Evolutionary conservation across 805 yeast genomes (phyloP).

Genomic region (Teunomyces tritomae): DNA sequence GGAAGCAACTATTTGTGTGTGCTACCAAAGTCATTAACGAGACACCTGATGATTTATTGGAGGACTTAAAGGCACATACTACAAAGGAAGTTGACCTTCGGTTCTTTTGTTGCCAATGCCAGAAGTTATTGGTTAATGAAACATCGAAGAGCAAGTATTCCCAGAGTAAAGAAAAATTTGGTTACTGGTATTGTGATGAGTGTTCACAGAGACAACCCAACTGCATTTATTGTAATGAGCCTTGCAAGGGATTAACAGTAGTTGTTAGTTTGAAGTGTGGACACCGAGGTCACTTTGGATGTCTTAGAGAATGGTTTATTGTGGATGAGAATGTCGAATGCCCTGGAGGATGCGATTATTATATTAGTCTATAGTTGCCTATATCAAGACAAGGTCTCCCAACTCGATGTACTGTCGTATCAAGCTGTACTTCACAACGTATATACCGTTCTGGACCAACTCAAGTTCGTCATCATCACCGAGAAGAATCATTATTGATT

Average conservation of each 20-base stretch:
- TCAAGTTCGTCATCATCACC: conserved; percentile 33
- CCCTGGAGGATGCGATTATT: conserved; percentile 69
- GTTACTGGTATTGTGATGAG: conserved; percentile 82
- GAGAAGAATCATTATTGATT: conserved; percentile 24
- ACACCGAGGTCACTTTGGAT: conserved; percentile 80
- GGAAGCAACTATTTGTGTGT: conserved; percentile 50
- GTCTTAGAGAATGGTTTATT: conserved; percentile 75
- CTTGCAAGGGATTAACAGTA: conserved; percentile 69
- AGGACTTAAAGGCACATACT: conserved; percentile 29
- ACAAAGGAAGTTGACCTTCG: conserved; percentile 35
- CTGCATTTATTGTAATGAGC: conserved; percentile 78
- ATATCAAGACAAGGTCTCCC: conserved; percentile 40
- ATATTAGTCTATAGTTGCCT: conserved; percentile 2
- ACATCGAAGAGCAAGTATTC: conserved; percentile 32
- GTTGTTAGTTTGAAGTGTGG: conserved; percentile 68
- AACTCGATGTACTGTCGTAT: conserved; percentile 30
- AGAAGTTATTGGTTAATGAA: conserved; percentile 59
- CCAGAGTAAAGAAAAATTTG: conserved; percentile 39
- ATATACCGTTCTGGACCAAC: conserved; percentile 62
- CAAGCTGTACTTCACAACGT: conserved; percentile 64
- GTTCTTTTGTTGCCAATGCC: conserved; percentile 62
- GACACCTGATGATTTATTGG: conserved; percentile 29
- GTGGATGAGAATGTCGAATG: conserved; percentile 65
- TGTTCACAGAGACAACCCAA: conserved; percentile 60
- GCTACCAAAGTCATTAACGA: conserved; percentile 55